These are phyloP conservation scores for Aureobasidium sp. DNA, from an alignment of 2,329 filamentous ascomycete species.

Conservation along the genomic window DNA sequence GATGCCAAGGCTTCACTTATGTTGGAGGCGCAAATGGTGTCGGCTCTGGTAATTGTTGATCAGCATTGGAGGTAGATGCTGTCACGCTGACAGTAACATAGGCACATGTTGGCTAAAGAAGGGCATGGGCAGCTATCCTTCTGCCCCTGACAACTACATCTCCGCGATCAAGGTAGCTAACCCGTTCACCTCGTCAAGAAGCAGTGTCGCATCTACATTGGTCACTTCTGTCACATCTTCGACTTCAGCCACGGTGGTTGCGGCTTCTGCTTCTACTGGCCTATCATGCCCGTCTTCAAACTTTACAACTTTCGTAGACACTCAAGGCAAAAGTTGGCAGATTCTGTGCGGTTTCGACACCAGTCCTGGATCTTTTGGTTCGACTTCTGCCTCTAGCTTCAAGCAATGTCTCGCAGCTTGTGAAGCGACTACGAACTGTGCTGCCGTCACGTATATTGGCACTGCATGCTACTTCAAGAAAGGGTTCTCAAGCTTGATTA, in stretches of 20 bases:
- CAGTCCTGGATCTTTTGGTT: background rate
- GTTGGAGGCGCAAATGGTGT: slow-evolving; percentile 9
- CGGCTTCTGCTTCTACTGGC: background rate
- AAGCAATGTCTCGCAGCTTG: slow-evolving; percentile 13
- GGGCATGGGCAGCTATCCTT: slow-evolving; percentile 14
- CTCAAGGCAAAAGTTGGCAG: background rate
- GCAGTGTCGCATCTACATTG: background rate
- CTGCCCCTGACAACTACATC: slow-evolving; percentile 11
- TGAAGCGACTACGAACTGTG: background rate
- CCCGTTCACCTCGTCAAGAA: slow-evolving; percentile 16
- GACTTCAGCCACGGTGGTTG: slow-evolving; percentile 12
- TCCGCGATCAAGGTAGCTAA: slow-evolving; percentile 9
- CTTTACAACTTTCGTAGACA: slow-evolving; percentile 7
- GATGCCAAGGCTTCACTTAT: slow-evolving; percentile 18
- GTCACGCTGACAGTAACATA: too few species aligned
- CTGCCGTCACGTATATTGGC: slow-evolving; percentile 12
- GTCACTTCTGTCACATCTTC: background rate
- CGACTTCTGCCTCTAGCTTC: background rate
- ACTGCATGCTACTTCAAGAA: slow-evolving; percentile 17
- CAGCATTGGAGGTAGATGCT: background rate
- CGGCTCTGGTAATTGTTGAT: slow-evolving; percentile 19
- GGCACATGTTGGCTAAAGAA: slow-evolving; percentile 22
- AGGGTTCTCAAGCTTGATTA: background rate
- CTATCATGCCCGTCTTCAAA: background rate
- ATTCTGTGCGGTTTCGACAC: slow-evolving; percentile 13